phyloP scores from a whole-genome alignment of 2,329 filamentous ascomycete species.

The Xylariales sp. region DNA sequence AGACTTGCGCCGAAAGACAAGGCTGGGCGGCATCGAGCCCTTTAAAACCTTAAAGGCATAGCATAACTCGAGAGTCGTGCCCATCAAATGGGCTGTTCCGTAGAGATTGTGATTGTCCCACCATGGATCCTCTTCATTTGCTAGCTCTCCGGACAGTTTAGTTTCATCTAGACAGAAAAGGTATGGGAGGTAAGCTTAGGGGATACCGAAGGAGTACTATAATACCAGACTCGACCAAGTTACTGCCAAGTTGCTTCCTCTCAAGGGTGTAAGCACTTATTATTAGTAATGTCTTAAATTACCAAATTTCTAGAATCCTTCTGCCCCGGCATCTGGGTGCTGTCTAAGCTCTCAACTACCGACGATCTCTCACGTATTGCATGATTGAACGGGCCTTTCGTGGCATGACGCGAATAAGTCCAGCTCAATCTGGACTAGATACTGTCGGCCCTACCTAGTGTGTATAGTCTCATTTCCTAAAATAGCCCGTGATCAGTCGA shows the following conservation, averaged over 20 bases:
- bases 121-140: slow-evolving; percentile 25
- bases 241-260: neutral
- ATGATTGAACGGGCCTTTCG: neutral
- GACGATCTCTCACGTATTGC: slow-evolving; percentile 15
- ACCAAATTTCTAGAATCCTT: slow-evolving; percentile 21
- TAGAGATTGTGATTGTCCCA: slow-evolving; percentile 13
- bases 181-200: slow-evolving; percentile 31
- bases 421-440: neutral
- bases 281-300: slow-evolving; percentile 28
- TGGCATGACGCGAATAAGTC: slow-evolving; percentile 9
- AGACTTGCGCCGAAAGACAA: neutral
- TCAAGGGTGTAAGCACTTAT: slow-evolving; percentile 19
- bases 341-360: slow-evolving; percentile 11
- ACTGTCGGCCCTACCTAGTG: neutral
- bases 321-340: neutral
- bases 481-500: slow-evolving; percentile 19
- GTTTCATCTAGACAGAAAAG: slow-evolving; percentile 20
- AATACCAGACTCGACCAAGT: neutral
- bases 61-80: neutral
- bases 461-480: slow-evolving; percentile 20
- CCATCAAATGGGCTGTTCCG: neutral
- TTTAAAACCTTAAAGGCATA: slow-evolving; percentile 10
- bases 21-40: slow-evolving; percentile 12
- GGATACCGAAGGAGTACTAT: slow-evolving; percentile 11
- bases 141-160: neutral